Evolutionary conservation across 2,329 filamentous ascomycete genomes (phyloP), one percentile per base, ranked within the genome.

Genomic region (Colletotrichum sp.): DNA sequence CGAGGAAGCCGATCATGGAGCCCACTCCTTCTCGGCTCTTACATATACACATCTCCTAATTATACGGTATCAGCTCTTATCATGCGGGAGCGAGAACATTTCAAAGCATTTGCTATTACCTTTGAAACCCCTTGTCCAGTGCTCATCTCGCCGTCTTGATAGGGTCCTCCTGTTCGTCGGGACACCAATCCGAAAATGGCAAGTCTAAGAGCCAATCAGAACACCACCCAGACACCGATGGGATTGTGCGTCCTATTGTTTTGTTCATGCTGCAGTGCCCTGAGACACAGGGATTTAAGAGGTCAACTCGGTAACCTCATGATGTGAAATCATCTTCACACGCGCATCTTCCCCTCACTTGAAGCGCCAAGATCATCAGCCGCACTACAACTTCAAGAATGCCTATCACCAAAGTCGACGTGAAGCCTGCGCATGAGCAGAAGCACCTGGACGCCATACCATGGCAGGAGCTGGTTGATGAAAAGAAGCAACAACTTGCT

Each of bases 171-270:
- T n/a, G 16, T 30, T 26, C 3, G 26, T 6, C 28, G 24, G 55
- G 55, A 28, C 26, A 28, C 55, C 8, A 30, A 0, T 24, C 55
- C 57, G 24, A 18, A 18, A 18, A 32, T 28, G 16, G 57, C 57
- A 60, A 60, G 57, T 60, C 57, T 4, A 60, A 60, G 21, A 60
- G 57, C 57, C 57, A 60, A 60, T 60, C 24, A 60, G 57, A 30
- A 26, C 57, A 18, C 24, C 28, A 60, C 57, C 24, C 8, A 28
- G 16, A 10, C 26, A 16, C 57, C 16, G 16, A 60, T 32, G 26
- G 26, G 57, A 26, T 18, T 60, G 16, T 30, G 28, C 57, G 57
- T 30, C 26, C 26, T n/a, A 18, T 30, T 6, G 10, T n/a, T 1
- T 7, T 15, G 9, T 15, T 18, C 28, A 30, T 9, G 43, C 43